Conservation (phyloP, 1,139 yeast species). For the Yarrowia galli region DNA sequence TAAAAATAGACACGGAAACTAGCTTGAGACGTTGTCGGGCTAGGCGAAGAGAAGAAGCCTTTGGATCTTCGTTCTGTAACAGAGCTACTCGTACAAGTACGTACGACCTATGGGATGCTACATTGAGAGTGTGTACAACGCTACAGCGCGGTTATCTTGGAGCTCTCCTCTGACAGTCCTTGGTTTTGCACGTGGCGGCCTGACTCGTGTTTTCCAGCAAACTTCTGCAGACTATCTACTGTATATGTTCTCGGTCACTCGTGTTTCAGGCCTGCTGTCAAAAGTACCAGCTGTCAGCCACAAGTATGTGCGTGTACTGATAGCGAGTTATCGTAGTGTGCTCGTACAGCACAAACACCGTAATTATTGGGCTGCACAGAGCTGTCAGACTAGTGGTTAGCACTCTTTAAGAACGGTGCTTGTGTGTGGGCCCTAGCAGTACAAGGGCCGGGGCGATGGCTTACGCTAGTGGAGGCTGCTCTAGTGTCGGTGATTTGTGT, state of each 20-base stretch:
- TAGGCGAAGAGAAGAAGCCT: neutral
- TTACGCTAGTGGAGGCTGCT: neutral
- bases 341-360: no score
- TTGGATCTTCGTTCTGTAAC: constrained; percentile 1
- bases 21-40: neutral
- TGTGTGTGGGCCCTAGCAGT: neutral
- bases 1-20: neutral
- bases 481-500: constrained; percentile 4
- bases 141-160: neutral
- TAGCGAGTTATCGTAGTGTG: no score
- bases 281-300: no score
- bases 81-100: neutral
- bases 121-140: neutral
- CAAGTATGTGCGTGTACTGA: no score
- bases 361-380: neutral
- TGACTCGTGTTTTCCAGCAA: constrained; percentile 21
- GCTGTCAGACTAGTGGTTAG: neutral
- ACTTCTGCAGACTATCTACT: constrained; percentile 7
- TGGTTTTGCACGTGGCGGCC: constrained; percentile 16
- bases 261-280: constrained; percentile 5
- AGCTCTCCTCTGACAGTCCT: neutral
- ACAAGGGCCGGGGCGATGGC: constrained; percentile 17
- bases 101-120: neutral
- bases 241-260: neutral
- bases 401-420: neutral